Evolutionary conservation across 331 rosid species (phyloP).

Genomic region (Quercus phellos): DNA sequence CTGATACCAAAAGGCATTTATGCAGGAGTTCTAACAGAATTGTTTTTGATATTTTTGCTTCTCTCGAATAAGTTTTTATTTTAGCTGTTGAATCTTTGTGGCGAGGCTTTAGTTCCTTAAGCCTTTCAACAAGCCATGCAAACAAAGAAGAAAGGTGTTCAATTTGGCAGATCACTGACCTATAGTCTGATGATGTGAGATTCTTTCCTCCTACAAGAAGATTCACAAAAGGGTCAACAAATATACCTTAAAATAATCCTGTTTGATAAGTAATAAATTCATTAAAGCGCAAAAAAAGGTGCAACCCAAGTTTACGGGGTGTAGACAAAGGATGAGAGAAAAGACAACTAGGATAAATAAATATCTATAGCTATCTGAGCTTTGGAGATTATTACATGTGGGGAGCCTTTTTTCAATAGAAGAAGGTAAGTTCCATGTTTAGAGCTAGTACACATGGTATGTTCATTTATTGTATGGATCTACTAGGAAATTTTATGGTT

Average conservation of each 20-base stretch:
- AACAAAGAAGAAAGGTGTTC: conserved; percentile 62
- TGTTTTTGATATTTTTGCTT: conserved; percentile 34
- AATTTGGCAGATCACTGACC: conserved; percentile 27
- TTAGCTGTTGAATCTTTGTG: conserved; percentile 2
- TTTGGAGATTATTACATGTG: too few relatives aligned
- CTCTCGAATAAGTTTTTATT: conserved; percentile 22
- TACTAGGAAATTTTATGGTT: too few relatives aligned
- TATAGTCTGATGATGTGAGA: conserved; percentile 22
- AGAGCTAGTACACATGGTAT: too few relatives aligned
- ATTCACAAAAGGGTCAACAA: background rate
- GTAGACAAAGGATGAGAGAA: too few relatives aligned
- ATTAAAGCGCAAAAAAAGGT: too few relatives aligned
- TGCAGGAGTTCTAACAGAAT: conserved; percentile 52
- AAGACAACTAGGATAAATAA: too few relatives aligned
- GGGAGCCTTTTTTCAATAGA: too few relatives aligned
- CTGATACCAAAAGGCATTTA: conserved; percentile 58
- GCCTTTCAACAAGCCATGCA: conserved; percentile 59
- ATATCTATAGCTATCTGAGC: too few relatives aligned
- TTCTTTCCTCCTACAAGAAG: conserved; percentile 25
- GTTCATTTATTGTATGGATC: too few relatives aligned
- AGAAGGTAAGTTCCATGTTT: too few relatives aligned
- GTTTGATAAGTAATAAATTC: too few relatives aligned
- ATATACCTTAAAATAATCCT: background rate
- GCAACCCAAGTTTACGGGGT: too few relatives aligned
- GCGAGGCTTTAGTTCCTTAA: conserved; percentile 27